Percentiles rank a stretch among this genome's conserved stretches.
These are phyloP conservation scores for Saccharomycopsis schoenii DNA, from an alignment of 805 yeast genomes.

Conservation along the genomic window DNA sequence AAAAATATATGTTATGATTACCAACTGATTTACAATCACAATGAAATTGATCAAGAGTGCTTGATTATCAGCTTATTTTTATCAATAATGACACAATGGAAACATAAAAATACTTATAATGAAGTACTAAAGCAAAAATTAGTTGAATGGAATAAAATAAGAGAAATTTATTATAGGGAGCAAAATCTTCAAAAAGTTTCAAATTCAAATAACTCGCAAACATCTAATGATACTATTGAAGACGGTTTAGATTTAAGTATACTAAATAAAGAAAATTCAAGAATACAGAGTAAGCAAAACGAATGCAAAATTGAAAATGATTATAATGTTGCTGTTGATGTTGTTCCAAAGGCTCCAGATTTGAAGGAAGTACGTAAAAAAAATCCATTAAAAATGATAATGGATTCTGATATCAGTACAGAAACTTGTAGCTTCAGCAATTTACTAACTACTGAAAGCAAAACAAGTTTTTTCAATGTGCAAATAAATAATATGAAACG, in stretches of 20 bases:
- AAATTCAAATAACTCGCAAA: neutral
- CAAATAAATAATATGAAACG: neutral
- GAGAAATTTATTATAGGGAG: neutral
- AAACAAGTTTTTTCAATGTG: neutral
- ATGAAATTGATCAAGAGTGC: constrained; percentile 3
- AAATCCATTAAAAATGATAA: neutral
- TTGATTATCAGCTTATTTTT: constrained; percentile 7
- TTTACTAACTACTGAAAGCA: neutral
- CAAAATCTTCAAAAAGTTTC: neutral
- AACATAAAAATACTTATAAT: neutral
- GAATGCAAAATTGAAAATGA: too few relatives aligned
- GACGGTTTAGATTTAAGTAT: neutral
- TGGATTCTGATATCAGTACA: neutral
- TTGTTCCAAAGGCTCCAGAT: too few relatives aligned
- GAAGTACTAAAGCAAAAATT: constrained; percentile 1
- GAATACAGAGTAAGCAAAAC: neutral
- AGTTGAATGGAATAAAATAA: constrained; percentile 9
- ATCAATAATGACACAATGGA: constrained; percentile 15
- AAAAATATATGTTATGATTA: neutral
- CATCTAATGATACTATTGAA: neutral
- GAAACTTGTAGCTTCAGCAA: neutral
- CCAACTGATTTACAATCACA: constrained; percentile 11
- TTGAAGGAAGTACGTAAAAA: neutral
- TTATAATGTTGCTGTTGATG: too few relatives aligned
- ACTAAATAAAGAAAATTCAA: neutral